A percentile compares a stretch with the other conserved stretches of the same genome.
Conservation (phyloP, 148 eudicot genomes). For the Rhododendron williamsianum region DNA sequence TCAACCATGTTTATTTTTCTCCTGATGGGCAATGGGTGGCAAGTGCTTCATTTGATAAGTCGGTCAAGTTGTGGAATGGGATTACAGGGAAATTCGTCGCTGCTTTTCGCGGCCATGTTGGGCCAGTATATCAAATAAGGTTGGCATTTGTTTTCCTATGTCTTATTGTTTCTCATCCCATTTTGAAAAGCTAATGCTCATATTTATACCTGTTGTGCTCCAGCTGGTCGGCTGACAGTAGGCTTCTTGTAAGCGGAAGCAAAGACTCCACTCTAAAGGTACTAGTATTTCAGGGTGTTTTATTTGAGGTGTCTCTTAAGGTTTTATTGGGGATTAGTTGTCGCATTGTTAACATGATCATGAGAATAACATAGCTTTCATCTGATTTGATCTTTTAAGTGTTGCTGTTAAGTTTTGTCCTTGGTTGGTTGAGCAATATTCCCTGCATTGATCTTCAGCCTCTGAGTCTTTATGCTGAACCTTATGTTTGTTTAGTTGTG, state of each 20-base stretch:
- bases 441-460: neutral
- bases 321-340: neutral
- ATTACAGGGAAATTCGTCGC: constrained; percentile 75
- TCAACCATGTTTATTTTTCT: constrained; percentile 92
- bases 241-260: constrained; percentile 89
- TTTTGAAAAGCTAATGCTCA: neutral
- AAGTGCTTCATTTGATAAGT: constrained; percentile 94
- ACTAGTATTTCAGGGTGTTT: neutral
- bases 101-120: constrained; percentile 94
- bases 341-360: neutral
- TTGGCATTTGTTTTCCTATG: constrained; percentile 15
- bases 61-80: constrained; percentile 96
- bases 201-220: constrained; percentile 17
- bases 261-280: constrained; percentile 94
- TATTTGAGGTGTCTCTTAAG: neutral
- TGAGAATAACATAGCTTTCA: neutral
- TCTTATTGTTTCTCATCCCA: neutral
- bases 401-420: neutral
- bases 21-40: constrained; percentile 98
- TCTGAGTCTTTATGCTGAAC: neutral
- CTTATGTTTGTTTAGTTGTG: neutral
- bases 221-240: constrained; percentile 99
- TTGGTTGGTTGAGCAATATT: neutral
- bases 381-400: neutral
- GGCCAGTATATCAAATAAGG: constrained; percentile 98